Percentiles rank a stretch among this genome's conserved stretches.
phyloP scores from a whole-genome alignment of 2,329 filamentous ascomycete species.

The Periglandula ipomoeae region DNA sequence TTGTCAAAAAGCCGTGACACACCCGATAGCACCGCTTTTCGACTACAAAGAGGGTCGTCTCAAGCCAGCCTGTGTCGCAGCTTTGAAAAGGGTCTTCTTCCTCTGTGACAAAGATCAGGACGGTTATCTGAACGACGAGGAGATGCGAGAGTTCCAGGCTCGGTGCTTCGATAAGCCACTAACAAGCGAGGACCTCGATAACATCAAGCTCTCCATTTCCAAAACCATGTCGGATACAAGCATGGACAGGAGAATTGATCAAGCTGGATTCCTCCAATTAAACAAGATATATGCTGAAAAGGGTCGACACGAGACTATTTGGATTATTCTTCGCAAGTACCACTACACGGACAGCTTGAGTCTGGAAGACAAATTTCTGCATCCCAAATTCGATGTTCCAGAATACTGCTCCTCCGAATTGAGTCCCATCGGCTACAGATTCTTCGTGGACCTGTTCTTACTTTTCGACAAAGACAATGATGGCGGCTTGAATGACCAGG shows the following conservation, averaged over 20 bases:
- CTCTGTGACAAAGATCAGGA: constrained; percentile 95
- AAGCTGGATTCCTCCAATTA: constrained; percentile 74
- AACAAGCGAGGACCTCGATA: constrained; percentile 70
- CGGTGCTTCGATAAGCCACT: constrained; percentile 89
- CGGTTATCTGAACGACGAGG: constrained; percentile 78
- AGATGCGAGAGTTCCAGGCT: constrained; percentile 83
- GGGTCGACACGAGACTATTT: constrained; percentile 94
- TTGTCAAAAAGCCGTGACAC: constrained; percentile 95
- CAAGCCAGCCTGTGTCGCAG: constrained; percentile 82
- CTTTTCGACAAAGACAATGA: constrained; percentile 97
- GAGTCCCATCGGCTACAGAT: constrained; percentile 87
- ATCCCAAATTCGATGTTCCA: constrained; percentile 89
- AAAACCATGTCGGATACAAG: constrained; percentile 56
- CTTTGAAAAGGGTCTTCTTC: constrained; percentile 86
- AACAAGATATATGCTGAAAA: constrained; percentile 98
- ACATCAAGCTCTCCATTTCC: constrained; percentile 82
- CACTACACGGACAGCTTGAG: constrained; percentile 95
- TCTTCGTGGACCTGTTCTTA: constrained; percentile 94
- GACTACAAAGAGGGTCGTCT: constrained; percentile 87
- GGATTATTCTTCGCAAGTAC: constrained; percentile 91
- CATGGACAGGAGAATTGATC: constrained; percentile 64
- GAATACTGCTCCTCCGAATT: constrained; percentile 88
- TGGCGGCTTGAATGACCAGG: constrained; percentile 78
- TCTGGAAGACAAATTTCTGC: constrained; percentile 81
- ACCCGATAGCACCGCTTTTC: constrained; percentile 91